Evolutionary conservation across 1,284 basidiomycete species (phyloP), one percentile per base, ranked within the genome.

Genomic region (Papiliotrema fonsecae): DNA sequence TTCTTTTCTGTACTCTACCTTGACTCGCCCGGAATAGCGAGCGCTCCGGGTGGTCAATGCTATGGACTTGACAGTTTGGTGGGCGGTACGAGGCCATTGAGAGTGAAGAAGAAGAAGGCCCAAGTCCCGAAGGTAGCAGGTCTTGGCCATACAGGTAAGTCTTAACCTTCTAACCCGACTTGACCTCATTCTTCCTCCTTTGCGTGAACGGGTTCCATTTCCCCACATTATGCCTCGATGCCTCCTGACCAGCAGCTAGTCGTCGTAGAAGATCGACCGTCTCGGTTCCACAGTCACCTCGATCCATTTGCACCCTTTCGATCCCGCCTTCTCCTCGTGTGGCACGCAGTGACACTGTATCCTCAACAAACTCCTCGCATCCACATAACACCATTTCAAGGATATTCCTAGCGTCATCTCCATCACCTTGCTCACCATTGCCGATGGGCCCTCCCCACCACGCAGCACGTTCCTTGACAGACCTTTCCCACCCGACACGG

Each of bases 1-100:
- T 60, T 60, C 45, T 55, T 60, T 43, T 34, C 41, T 13, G 46
- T 56, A 7, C 39, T 57, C 11, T 54, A 40, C 44, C 48, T 60
- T 31, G 58, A 60, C 38, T 47, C 46, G n/a, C 48, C 50, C 18
- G 25, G 22, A n/a, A 24, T 27, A n/a, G 38, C 14, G 27, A 16
- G 32, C 26, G 40, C 30, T 31, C 30, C 10, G 16, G 30, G 10
- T 10, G 30, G 30, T 16, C 10, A 31, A n/a, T n/a, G n/a, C n/a
- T n/a, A n/a, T n/a, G n/a, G n/a, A n/a, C n/a, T n/a, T n/a, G n/a
- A n/a, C n/a, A n/a, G n/a, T n/a, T n/a, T 22, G 34, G 32, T 22
- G 25, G 57, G 55, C 25, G 46, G 47, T 16, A 65, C 63, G 2
- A 52, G 50, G 46, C 64, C 64, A 18, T 43, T 66, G 36, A 42